Evolutionary conservation across 768 basidiomycete species (phyloP).

Genomic region (Lentinula aciculospora): DNA sequence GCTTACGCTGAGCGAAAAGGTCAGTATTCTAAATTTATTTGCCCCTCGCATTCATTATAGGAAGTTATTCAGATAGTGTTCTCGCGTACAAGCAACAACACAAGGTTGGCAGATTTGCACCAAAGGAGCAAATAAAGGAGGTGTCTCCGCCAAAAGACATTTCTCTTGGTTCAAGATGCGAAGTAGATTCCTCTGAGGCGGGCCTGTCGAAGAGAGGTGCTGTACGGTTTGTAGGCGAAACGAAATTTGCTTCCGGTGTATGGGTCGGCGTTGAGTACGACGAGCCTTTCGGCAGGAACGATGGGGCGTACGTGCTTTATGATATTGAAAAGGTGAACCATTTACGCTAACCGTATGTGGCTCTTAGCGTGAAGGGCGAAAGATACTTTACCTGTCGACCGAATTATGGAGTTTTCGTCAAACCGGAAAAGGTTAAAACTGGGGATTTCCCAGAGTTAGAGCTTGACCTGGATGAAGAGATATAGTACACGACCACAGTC

Average conservation of each 20-base stretch:
- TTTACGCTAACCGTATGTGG: background rate
- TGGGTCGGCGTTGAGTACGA: slow-evolving; percentile 97
- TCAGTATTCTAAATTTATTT: slow-evolving; percentile 21
- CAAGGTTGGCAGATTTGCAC: slow-evolving; percentile 86
- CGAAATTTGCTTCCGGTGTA: slow-evolving; percentile 62
- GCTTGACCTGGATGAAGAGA: slow-evolving; percentile 71
- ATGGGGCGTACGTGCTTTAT: slow-evolving; percentile 74
- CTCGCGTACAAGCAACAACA: slow-evolving; percentile 82
- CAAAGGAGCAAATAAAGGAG: slow-evolving; percentile 27
- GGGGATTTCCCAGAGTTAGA: slow-evolving; percentile 89
- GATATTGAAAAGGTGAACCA: no score
- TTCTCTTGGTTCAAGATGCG: slow-evolving; percentile 69
- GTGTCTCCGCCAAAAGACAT: slow-evolving; percentile 38
- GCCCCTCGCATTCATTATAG: background rate
- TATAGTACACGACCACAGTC: slow-evolving; percentile 31
- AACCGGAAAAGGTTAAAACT: slow-evolving; percentile 71
- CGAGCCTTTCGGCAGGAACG: slow-evolving; percentile 93
- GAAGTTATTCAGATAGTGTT: slow-evolving; percentile 62
- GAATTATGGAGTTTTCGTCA: slow-evolving; percentile 82
- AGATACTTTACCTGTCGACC: slow-evolving; percentile 79
- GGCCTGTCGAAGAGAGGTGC: slow-evolving; percentile 76
- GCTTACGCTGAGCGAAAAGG: slow-evolving; percentile 82
- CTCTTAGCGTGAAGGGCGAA: slow-evolving; percentile 70
- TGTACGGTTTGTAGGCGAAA: slow-evolving; percentile 79
- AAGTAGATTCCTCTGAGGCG: slow-evolving; percentile 68